Evolutionary conservation across 257 asterid genomes (phyloP).

Genomic region (Salvia miltiorrhiza): DNA sequence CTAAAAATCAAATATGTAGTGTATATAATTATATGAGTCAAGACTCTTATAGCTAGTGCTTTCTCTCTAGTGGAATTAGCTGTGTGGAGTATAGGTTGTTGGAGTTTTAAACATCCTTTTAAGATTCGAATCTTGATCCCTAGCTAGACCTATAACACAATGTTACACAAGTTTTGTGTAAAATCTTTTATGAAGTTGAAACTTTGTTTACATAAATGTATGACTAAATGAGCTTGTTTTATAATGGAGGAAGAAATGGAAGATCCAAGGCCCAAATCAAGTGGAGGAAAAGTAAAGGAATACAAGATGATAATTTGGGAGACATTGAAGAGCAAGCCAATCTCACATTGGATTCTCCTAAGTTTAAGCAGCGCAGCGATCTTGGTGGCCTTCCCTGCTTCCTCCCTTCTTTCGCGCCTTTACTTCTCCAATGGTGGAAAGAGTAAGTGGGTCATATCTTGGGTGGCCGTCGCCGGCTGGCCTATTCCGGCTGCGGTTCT

Average conservation of each 20-base stretch:
- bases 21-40: no score
- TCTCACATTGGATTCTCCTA: slow-evolving; percentile 74
- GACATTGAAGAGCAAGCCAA: slow-evolving; percentile 53
- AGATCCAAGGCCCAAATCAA: slow-evolving; percentile 33
- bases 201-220: no score
- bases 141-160: no score
- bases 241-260: slow-evolving; percentile 41
- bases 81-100: no score
- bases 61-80: no score
- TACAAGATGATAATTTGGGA: slow-evolving; percentile 30
- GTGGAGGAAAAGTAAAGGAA: slow-evolving; percentile 27
- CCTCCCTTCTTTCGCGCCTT: slow-evolving; percentile 82
- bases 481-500: slow-evolving; percentile 62
- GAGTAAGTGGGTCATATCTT: slow-evolving; percentile 90
- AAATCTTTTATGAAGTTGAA: no score
- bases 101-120: no score
- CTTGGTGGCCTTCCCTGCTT: slow-evolving; percentile 81
- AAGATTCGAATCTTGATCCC: no score
- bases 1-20: no score
- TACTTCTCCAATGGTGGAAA: slow-evolving; percentile 77
- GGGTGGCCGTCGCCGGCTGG: slow-evolving; percentile 96
- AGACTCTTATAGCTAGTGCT: not conserved
- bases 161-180: no score
- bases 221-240: not conserved
- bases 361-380: slow-evolving; percentile 57